Evolutionary conservation across 2,329 filamentous ascomycete genomes (phyloP), one percentile per base, ranked within the genome.

Genomic region (Bipolaris cookei): DNA sequence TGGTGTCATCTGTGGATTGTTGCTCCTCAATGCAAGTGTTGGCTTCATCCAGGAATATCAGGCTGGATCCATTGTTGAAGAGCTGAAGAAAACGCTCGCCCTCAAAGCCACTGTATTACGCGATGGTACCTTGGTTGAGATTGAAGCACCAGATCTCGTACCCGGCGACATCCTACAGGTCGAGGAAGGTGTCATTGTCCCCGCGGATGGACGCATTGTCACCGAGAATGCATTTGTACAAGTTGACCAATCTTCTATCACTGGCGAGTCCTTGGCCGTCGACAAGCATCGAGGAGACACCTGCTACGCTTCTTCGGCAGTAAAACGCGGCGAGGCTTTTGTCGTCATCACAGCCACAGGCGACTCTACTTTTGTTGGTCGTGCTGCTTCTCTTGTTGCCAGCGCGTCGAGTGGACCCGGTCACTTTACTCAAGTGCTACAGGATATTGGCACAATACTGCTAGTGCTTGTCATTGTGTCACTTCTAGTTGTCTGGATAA

Each of bases 31-130:
- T 81, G 92, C 92, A 39, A 81, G 80, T 63, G 92, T 96, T 63
- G 91, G 92, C 80, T 96, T 96, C 79, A 82, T 93, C 58, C 92
- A 96, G 77, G 92, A 96, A 80, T 96, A 85, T 79, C 91, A 96
- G 79, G 92, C 92, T 61, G 92, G 90, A 75, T 93, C 90, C 54
- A 95, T 96, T 63, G 91, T 96, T 79, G 91, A 94, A 46, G 91
- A 95, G 76, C 80, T 96, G 72, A 96, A 96, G 83, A 93, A 95
- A 82, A 94, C 90, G 52, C 86, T 96, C 37, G 92, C 92, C 55
- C 86, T 96, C 47, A 95, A 93, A 84, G 91, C 92, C 74, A 88
- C 91, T 42, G 91, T 96, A 67, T 85, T 95, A 75, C 90, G 92
- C 83, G 90, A 94, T 75, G 90, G 88, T 61, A 83, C 84, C 55